Percentiles rank a stretch among this genome's conserved stretches.
phyloP scores from a whole-genome alignment of 441 rosid genomes.

The Adansonia madagascariensis region DNA sequence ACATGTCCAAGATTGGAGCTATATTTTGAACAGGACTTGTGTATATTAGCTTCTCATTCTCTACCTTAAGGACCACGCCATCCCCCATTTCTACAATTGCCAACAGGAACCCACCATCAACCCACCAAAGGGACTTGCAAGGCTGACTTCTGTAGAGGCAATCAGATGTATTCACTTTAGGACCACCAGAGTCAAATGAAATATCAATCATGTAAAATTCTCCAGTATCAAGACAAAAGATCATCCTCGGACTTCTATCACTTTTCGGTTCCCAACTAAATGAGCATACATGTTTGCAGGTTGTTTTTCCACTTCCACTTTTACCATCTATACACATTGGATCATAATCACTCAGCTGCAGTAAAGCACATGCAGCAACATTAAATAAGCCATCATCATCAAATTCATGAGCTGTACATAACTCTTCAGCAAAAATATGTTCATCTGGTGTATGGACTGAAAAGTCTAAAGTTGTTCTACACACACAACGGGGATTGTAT shows the following conservation, averaged over 20 bases:
- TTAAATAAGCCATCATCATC: slow-evolving; percentile 95
- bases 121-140: slow-evolving; percentile 89
- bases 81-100: slow-evolving; percentile 93
- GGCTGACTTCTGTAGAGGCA: slow-evolving; percentile 82
- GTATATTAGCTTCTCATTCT: slow-evolving; percentile 61
- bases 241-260: slow-evolving; percentile 64
- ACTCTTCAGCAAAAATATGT: slow-evolving; percentile 75
- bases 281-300: slow-evolving; percentile 70
- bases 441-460: slow-evolving; percentile 68
- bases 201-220: slow-evolving; percentile 84
- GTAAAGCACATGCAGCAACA: slow-evolving; percentile 95
- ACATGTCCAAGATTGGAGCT: slow-evolving; percentile 92
- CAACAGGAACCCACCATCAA: slow-evolving; percentile 78
- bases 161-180: slow-evolving; percentile 66
- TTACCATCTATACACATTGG: slow-evolving; percentile 96
- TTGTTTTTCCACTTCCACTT: slow-evolving; percentile 50
- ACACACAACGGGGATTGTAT: slow-evolving; percentile 66
- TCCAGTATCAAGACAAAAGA: slow-evolving; percentile 84
- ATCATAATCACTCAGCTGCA: slow-evolving; percentile 91
- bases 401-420: slow-evolving; percentile 71
- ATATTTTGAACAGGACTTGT: slow-evolving; percentile 76
- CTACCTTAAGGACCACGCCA: slow-evolving; percentile 82
- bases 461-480: slow-evolving; percentile 67
- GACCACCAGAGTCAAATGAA: slow-evolving; percentile 50
- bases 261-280: slow-evolving; percentile 94